Evolutionary conservation across 768 basidiomycete species (phyloP), one percentile per base, ranked within the genome.

Genomic region (Stropharia rugosoannulata): DNA sequence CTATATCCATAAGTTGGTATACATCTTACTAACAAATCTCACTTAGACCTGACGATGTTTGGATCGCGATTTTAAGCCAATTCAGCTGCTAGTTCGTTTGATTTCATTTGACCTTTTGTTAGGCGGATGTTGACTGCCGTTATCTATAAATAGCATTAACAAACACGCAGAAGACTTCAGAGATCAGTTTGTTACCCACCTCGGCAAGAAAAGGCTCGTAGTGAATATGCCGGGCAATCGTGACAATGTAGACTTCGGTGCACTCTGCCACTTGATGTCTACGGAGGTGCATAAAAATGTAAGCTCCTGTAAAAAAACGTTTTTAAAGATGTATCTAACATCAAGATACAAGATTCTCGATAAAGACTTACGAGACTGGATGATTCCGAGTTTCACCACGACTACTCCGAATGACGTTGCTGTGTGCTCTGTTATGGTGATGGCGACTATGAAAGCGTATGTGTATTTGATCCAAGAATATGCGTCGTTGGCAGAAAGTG

Each of bases 1-100:
- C 9, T 6, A 41, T 35, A 13, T 37, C n/a, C 29, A 48, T 16
- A 32, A 10, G 25, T 41, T 9, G 10, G 27, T 29, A 29, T 37
- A 1, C 13, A 35, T 29, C n/a, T 46, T n/a, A 22, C 3, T 37
- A 13, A n/a, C 16, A 38, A 3, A 40, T 19, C 6, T 8, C 10
- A 19, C 25, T 16, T 11, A 65, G 66, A 7, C 80, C 80, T 5
- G 80, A 82, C 50, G 80, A 82, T 60, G 70, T 81, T 36, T 81
- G 80, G 77, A 63, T 74, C 2, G 71, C 75, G 1, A 77, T 79
- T 42, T 56, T 76, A 5, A 63, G 59, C n/a, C 76, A 78, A 56
- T 70, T 76, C 32, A 71, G 66, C 42, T 69, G 73, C 56, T 77
- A 75, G 68, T 68, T 46, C 13, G 63, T 54, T 19, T 46, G 36